Conservation (phyloP, 208 protist species). For the Angomonas ambiguus region DNA sequence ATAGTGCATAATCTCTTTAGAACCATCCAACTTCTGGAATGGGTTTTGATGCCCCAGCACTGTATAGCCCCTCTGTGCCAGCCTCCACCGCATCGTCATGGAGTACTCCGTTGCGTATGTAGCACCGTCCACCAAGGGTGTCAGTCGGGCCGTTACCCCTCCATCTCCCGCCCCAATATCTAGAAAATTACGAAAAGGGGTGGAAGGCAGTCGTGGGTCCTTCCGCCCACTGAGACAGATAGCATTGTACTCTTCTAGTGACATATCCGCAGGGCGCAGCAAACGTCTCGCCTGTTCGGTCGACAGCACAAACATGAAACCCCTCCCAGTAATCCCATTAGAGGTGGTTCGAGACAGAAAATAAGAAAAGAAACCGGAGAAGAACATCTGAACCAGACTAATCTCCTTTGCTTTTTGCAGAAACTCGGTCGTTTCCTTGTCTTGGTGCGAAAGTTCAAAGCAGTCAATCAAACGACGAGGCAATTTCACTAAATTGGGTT, state of each 20-base stretch:
- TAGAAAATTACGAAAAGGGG: conserved; percentile 30
- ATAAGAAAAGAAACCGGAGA: conserved; percentile 33
- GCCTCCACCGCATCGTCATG: conserved; percentile 73
- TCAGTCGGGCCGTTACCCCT: conserved; percentile 57
- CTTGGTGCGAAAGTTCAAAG: conserved; percentile 15
- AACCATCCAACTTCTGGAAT: conserved; percentile 17
- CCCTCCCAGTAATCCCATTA: conserved; percentile 58
- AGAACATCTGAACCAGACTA: conserved; percentile 30
- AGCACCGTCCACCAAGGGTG: conserved; percentile 35
- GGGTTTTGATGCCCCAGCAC: conserved; percentile 58
- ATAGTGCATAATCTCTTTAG: conserved; percentile 28
- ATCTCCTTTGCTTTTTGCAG: conserved; percentile 30
- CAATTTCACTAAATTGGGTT: not conserved
- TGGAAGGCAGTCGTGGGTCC: not conserved
- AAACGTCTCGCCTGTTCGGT: conserved; percentile 49
- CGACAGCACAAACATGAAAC: conserved; percentile 79
- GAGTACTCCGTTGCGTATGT: conserved; percentile 64
- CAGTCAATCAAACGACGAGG: not conserved
- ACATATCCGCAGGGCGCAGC: conserved; percentile 27
- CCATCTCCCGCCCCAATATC: conserved; percentile 85
- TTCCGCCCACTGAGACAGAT: not conserved
- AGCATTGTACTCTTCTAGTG: not conserved
- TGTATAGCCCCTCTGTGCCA: conserved; percentile 62
- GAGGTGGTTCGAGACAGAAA: conserved; percentile 74
- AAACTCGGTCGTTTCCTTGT: conserved; percentile 55